phyloP scores from a whole-genome alignment of 163 green algal genomes.

The Scenedesmus sp. region DNA sequence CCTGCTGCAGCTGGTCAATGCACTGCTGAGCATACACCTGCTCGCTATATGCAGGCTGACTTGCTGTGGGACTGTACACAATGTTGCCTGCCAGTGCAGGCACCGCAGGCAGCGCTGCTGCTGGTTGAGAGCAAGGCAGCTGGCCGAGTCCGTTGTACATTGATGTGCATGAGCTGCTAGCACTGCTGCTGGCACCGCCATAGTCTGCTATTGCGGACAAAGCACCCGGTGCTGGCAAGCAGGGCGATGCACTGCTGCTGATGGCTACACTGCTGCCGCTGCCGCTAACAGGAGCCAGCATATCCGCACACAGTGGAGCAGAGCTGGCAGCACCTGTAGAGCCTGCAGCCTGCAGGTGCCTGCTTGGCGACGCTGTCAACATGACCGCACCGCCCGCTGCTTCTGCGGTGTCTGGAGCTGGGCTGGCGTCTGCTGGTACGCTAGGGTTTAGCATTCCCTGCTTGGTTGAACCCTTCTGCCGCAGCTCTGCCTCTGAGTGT shows the following conservation, averaged over 20 bases:
- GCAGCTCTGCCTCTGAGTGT: background rate
- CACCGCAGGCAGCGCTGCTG: background rate
- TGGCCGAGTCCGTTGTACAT: background rate
- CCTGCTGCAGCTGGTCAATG: background rate
- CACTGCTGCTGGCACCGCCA: background rate
- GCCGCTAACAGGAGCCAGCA: background rate
- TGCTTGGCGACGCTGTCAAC: background rate
- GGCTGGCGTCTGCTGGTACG: background rate
- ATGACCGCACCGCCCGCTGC: background rate
- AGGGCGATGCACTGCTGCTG: background rate
- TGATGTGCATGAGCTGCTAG: background rate
- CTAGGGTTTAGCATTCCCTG: background rate
- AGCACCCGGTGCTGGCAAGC: background rate
- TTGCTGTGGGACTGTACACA: background rate
- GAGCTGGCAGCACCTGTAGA: too few species aligned
- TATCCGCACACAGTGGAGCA: background rate
- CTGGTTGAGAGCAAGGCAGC: background rate
- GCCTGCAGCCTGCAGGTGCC: background rate
- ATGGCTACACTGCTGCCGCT: background rate
- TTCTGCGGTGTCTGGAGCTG: background rate
- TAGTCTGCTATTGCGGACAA: background rate
- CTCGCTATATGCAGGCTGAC: background rate
- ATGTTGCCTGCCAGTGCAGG: background rate
- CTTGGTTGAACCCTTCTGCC: background rate
- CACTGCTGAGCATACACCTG: background rate